phyloP scores from a whole-genome alignment of 371 early-diverging fungal genomes.

The Furculomyces boomerangus region DNA sequence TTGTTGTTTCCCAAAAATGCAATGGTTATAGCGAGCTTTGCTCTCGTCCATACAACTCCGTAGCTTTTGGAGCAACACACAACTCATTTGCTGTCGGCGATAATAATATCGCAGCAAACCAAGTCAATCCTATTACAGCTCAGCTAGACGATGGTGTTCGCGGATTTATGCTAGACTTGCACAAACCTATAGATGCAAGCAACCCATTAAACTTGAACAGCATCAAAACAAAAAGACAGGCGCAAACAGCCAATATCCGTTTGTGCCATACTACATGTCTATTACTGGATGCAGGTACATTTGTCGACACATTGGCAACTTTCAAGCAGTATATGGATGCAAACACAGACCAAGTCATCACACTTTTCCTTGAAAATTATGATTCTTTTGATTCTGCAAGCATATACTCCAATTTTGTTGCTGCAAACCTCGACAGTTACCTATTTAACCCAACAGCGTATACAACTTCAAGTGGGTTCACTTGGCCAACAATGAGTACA shows the following conservation, averaged over 20 bases:
- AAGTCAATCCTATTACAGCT: constrained; percentile 31
- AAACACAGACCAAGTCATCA: constrained; percentile 46
- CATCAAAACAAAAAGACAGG: background rate
- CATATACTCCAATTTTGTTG: constrained; percentile 29
- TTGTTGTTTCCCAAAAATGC: constrained; percentile 21
- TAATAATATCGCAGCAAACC: constrained; percentile 41
- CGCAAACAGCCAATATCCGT: constrained; percentile 23
- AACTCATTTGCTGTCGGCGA: constrained; percentile 40
- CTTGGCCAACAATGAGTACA: constrained; percentile 47
- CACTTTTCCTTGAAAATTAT: constrained; percentile 50
- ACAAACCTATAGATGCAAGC: background rate
- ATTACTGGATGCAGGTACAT: constrained; percentile 37
- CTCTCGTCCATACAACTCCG: constrained; percentile 27
- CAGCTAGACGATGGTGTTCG: constrained; percentile 56
- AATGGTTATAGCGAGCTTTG: constrained; percentile 55
- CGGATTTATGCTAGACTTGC: constrained; percentile 42
- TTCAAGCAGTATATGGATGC: constrained; percentile 34
- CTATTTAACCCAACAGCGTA: constrained; percentile 6
- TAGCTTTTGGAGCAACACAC: constrained; percentile 46
- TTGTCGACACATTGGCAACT: constrained; percentile 25
- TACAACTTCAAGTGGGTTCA: constrained; percentile 5
- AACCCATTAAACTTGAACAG: background rate
- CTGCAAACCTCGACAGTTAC: constrained; percentile 35
- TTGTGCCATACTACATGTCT: constrained; percentile 47
- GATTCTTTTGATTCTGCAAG: constrained; percentile 27